These are phyloP conservation scores for Anisogramma anomala DNA, from an alignment of 2,329 filamentous ascomycete genomes.

Conservation along the genomic window DNA sequence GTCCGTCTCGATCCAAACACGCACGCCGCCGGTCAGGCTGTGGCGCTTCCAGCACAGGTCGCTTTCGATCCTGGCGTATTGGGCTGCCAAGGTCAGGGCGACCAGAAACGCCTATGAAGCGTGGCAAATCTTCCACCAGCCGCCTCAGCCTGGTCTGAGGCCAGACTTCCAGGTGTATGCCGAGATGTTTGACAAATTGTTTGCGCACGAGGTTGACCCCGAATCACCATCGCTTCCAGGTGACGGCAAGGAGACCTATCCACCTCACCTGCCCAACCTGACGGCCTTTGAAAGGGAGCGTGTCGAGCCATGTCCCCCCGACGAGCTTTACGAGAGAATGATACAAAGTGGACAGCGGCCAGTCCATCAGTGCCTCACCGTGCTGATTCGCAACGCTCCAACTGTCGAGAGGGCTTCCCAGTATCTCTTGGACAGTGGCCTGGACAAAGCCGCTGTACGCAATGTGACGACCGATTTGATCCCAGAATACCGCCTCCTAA, in stretches of 20 bases:
- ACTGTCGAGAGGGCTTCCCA: constrained; percentile 34
- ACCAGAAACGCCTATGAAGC: constrained; percentile 52
- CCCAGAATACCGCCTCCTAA: constrained; percentile 17
- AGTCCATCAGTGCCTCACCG: constrained; percentile 36
- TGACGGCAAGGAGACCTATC: constrained; percentile 43
- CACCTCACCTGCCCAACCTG: constrained; percentile 44
- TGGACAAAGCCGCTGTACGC: constrained; percentile 16
- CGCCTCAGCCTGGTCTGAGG: constrained; percentile 22
- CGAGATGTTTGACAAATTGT: constrained; percentile 50
- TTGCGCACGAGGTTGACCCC: constrained; percentile 23
- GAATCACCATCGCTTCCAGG: constrained; percentile 37
- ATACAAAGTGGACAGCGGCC: constrained; percentile 35
- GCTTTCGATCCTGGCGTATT: constrained; percentile 29
- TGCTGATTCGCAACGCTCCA: constrained; percentile 43
- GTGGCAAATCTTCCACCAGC: constrained; percentile 39
- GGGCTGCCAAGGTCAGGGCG: constrained; percentile 45
- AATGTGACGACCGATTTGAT: constrained; percentile 15
- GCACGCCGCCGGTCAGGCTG: constrained; percentile 26
- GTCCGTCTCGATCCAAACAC: constrained; percentile 46
- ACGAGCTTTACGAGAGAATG: constrained; percentile 51
- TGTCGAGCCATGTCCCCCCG: constrained; percentile 46
- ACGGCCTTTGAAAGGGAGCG: constrained; percentile 55
- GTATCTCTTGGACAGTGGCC: constrained; percentile 37
- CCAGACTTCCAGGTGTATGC: constrained; percentile 38
- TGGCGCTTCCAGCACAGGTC: constrained; percentile 20